phyloP scores from a whole-genome alignment of 441 rosid species.

The Gossypium davidsonii region DNA sequence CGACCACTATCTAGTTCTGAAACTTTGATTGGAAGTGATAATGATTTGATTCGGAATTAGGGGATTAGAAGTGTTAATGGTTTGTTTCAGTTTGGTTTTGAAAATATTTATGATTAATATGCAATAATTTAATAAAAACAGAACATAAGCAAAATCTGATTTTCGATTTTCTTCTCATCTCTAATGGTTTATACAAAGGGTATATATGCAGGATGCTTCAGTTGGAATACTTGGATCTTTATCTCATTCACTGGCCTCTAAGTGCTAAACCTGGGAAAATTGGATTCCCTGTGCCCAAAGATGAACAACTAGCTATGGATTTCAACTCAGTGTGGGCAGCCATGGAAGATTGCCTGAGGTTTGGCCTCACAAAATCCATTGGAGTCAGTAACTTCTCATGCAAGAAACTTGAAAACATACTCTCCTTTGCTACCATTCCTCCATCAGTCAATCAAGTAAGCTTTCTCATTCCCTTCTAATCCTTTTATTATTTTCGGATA shows the following conservation, averaged over 20 bases:
- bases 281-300: conserved; percentile 6
- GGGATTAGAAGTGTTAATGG: no score
- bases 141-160: no score
- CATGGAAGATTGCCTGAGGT: conserved; percentile 32
- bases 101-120: no score
- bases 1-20: no score
- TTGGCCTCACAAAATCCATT: conserved; percentile 50
- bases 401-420: conserved; percentile 38
- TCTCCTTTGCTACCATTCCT: conserved; percentile 45
- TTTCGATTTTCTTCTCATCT: no score
- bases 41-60: no score
- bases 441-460: conserved; percentile 36
- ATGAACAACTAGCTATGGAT: conserved; percentile 9
- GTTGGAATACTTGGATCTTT: conserved; percentile 31
- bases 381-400: conserved; percentile 65
- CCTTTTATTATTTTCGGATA: background rate
- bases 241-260: conserved; percentile 33
- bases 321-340: background rate
- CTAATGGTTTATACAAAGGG: no score
- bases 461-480: background rate
- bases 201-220: conserved; percentile 19
- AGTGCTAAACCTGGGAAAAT: conserved; percentile 25
- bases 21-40: no score
- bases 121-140: no score
- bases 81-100: no score